Evolutionary conservation across 495 filamentous ascomycete genomes (phyloP).

Genomic region (Talaromyces thailandensis): DNA sequence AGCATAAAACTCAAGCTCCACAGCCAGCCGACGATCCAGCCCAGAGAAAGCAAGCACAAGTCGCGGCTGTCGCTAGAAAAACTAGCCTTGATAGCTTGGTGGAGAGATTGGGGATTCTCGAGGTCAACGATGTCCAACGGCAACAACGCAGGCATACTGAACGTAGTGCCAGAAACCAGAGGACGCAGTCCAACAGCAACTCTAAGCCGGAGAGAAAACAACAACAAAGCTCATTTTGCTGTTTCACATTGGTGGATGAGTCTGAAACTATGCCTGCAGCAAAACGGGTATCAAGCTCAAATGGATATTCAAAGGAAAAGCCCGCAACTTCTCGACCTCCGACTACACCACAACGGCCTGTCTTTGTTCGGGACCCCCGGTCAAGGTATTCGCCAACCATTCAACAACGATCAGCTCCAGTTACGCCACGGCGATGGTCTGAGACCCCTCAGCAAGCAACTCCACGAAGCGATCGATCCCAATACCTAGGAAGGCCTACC

Average conservation of each 20-base stretch:
- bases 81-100: constrained; percentile 78
- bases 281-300: background rate
- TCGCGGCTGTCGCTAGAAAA: constrained; percentile 24
- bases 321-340: background rate
- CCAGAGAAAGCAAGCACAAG: constrained; percentile 4
- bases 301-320: background rate
- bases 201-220: constrained; percentile 13
- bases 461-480: constrained; percentile 9
- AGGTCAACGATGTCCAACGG: constrained; percentile 32
- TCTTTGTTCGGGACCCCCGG: constrained; percentile 1
- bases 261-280: constrained; percentile 5
- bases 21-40: background rate
- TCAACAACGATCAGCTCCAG: constrained; percentile 2
- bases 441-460: constrained; percentile 9
- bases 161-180: constrained; percentile 9
- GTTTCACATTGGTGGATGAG: constrained; percentile 22
- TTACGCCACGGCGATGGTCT: constrained; percentile 1
- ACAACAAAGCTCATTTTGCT: constrained; percentile 23
- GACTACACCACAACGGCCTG: background rate
- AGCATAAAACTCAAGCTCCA: constrained; percentile 80
- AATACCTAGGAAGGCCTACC: constrained; percentile 9
- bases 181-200: constrained; percentile 17
- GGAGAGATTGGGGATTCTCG: constrained; percentile 66
- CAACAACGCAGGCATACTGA: constrained; percentile 7
- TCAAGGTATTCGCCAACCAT: background rate